These are phyloP conservation scores for Orbilia oligospora DNA, from an alignment of 2,329 filamentous ascomycete species.

Conservation along the genomic window DNA sequence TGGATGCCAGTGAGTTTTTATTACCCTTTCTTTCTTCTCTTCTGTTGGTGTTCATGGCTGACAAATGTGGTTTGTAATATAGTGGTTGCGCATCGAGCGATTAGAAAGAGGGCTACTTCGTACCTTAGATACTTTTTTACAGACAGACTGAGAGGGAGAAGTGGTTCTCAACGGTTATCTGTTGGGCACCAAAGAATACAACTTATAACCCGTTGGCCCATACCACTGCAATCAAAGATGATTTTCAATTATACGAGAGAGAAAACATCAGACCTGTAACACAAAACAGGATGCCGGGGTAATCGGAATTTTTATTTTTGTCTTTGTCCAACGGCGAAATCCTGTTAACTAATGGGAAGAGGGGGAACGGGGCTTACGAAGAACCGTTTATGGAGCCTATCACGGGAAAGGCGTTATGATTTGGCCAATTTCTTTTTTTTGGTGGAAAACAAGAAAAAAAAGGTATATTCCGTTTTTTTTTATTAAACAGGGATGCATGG, in stretches of 20 bases:
- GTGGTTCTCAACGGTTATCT: constrained; percentile 18
- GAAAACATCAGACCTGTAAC: neutral
- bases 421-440: neutral
- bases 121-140: neutral
- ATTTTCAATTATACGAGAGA: neutral
- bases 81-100: constrained; percentile 52
- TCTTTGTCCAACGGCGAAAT: constrained; percentile 3
- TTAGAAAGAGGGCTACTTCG: neutral
- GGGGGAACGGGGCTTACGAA: neutral
- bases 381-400: neutral
- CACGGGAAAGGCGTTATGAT: neutral
- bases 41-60: neutral
- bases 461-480: constrained; percentile 24
- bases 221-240: neutral
- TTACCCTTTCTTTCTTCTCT: neutral
- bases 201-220: constrained; percentile 3
- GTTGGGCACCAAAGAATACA: constrained; percentile 9
- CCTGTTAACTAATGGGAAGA: neutral
- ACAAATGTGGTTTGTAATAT: constrained; percentile 22
- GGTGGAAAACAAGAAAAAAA: too few species aligned
- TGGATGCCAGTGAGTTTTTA: constrained; percentile 76
- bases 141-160: neutral
- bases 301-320: too few species aligned
- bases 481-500: constrained; percentile 13
- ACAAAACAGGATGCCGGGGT: constrained; percentile 15